phyloP scores from a whole-genome alignment of 768 basidiomycete species.

The Lentinula detonsa region DNA sequence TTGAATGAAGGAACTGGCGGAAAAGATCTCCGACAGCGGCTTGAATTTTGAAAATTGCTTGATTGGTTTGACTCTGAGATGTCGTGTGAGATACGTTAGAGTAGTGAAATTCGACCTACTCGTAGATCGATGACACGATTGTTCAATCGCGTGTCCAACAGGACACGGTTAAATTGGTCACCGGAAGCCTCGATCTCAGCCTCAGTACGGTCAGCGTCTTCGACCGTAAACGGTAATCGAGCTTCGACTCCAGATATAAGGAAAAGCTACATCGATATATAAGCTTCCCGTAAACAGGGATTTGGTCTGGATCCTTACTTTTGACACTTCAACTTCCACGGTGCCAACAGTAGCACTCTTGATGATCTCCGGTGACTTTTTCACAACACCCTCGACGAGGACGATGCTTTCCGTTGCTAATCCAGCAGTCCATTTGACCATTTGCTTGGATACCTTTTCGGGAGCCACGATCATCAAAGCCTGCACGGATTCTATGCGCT shows the following conservation, averaged over 20 bases:
- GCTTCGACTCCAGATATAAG: conserved; percentile 75
- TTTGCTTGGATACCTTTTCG: conserved; percentile 87
- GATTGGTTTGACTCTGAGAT: conserved; percentile 83
- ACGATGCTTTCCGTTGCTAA: conserved; percentile 87
- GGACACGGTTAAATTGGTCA: conserved; percentile 71
- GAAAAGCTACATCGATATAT: conserved; percentile 50
- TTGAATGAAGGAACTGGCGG: conserved; percentile 67
- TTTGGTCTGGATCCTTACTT: conserved; percentile 40
- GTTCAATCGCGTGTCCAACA: conserved; percentile 91
- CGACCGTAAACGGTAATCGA: conserved; percentile 84
- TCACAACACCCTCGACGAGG: conserved; percentile 78
- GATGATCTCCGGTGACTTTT: conserved; percentile 76
- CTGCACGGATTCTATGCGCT: conserved; percentile 82
- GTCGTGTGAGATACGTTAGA: neutral
- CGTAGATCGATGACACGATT: conserved; percentile 92
- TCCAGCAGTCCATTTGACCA: conserved; percentile 87
- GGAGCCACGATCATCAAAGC: conserved; percentile 69
- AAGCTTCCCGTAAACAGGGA: neutral
- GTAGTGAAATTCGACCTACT: conserved; percentile 35
- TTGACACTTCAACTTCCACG: conserved; percentile 78
- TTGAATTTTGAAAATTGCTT: conserved; percentile 91
- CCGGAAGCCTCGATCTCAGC: conserved; percentile 52
- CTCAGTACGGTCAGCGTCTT: conserved; percentile 87
- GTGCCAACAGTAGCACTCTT: conserved; percentile 87
- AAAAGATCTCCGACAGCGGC: conserved; percentile 85